These are phyloP conservation scores for Prototheca stagnorum DNA, from an alignment of 163 green algal species.

Conservation along the genomic window DNA sequence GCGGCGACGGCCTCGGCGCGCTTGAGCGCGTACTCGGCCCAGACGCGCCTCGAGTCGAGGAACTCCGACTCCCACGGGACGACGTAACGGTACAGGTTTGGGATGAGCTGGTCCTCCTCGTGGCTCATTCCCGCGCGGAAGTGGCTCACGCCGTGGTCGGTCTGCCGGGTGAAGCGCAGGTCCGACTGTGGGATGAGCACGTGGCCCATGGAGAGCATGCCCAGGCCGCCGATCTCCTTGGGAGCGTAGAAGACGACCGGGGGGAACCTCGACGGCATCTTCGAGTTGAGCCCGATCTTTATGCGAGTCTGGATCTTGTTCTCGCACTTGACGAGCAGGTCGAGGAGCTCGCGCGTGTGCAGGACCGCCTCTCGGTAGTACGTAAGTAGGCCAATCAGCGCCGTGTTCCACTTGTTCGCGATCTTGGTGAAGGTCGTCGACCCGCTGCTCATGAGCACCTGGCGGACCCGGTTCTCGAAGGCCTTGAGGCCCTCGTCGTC, in stretches of 20 bases:
- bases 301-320: constrained; percentile 99
- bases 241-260: constrained; percentile 94
- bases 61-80: constrained; percentile 98
- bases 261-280: constrained; percentile 95
- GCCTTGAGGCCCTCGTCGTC: constrained; percentile 95
- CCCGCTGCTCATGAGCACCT: constrained; percentile 90
- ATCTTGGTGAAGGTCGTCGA: constrained; percentile 99
- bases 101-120: constrained; percentile 98
- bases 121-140: constrained; percentile 94
- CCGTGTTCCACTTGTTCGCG: constrained; percentile 99
- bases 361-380: constrained; percentile 96
- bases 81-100: constrained; percentile 95
- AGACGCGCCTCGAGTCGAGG: constrained; percentile 93
- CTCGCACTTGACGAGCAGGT: constrained; percentile 99
- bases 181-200: constrained; percentile 99
- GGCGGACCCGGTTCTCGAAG: constrained; percentile 95
- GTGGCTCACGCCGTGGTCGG: constrained; percentile 96
- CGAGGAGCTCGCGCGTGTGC: constrained; percentile 97
- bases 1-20: constrained; percentile 78
- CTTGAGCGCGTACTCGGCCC: constrained; percentile 98
- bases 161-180: constrained; percentile 96
- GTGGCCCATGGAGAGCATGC: constrained; percentile 99
- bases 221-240: constrained; percentile 96
- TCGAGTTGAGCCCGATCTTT: constrained; percentile 98
- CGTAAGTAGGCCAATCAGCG: constrained; percentile 95